Conservation (phyloP, 768 basidiomycete genomes). For the Amanita rubescens region DNA sequence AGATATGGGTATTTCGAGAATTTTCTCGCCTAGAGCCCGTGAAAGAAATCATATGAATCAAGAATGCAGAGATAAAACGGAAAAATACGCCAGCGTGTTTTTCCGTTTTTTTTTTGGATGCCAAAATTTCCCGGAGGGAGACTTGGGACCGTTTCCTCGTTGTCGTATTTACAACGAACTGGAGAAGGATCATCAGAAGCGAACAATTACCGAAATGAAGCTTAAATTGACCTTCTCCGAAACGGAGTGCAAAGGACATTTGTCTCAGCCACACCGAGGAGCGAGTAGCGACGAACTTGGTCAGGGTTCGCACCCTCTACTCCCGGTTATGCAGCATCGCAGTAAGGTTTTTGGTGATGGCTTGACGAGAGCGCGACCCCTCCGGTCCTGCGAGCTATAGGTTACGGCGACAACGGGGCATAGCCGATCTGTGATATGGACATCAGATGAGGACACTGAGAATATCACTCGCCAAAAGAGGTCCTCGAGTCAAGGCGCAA, state of each 20-base stretch:
- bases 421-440: too few relatives aligned
- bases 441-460: too few relatives aligned
- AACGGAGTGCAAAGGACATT: too few relatives aligned
- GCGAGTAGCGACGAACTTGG: neutral
- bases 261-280: neutral
- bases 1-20: neutral
- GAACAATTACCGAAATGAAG: neutral
- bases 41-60: neutral
- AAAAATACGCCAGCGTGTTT: neutral
- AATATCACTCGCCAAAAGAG: too few relatives aligned
- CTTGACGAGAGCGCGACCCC: neutral
- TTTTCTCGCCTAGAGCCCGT: too few relatives aligned
- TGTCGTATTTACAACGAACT: neutral
- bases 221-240: neutral
- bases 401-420: too few relatives aligned
- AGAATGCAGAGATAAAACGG: neutral
- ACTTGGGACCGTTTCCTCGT: neutral
- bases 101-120: neutral
- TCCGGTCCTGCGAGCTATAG: neutral
- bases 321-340: neutral
- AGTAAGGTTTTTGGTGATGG: neutral
- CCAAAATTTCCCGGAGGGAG: neutral
- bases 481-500: too few relatives aligned
- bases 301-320: neutral
- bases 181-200: neutral